Base-by-base conservation (phyloP, 495 filamentous ascomycete genomes). In the Viridothelium virens region DNA sequence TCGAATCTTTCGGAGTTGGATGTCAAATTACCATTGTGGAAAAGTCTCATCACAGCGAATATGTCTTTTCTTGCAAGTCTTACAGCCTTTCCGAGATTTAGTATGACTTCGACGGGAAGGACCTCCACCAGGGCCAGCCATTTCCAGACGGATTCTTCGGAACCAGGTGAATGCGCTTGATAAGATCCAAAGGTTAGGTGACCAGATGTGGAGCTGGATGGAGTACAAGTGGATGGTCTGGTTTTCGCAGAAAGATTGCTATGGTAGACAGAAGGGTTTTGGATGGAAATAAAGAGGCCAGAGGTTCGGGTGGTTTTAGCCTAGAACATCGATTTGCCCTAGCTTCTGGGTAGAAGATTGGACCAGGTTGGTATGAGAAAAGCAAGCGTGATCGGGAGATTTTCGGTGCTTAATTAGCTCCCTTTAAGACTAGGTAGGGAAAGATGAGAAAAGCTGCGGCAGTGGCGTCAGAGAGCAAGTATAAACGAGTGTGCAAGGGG, bases 11-110 rank as follows among this genome's bases (percentile, higher is more conserved):
- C 16, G 48, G 34, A 11, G 12, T 9, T 31, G 1, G 10, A 41
- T 9, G 64, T 33, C 14, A 7, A 56, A 64, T n/a, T 83, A 97
- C 93, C 94, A 98, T 86, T 98, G 94, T 33, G 95, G 94, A 71
- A 93, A 96, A 67, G 84, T 96, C 77, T 98, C 95, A 76, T 98
- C 94, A 79, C 94, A 98, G 67, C 94, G 86, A 75, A 98, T 97
- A 78, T 98, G 94, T 73, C 94, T 86, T 77, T 88, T 86, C 83
- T 98, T 98, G 84, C 94, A 98, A 39, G 91, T 96, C 71, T 91
- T 92, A 79, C 94, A 98, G 61, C 94, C 94, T 78, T 96, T 97
- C 66, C 94, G 86, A 61, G 93, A 97, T 79, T 98, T 98, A 69
- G 95, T 98, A 81, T 98, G 94, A 79, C 93, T 89, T 74, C 87